These are phyloP conservation scores for Mucor indicus DNA, from an alignment of 371 early-diverging fungal species.

Conservation along the genomic window DNA sequence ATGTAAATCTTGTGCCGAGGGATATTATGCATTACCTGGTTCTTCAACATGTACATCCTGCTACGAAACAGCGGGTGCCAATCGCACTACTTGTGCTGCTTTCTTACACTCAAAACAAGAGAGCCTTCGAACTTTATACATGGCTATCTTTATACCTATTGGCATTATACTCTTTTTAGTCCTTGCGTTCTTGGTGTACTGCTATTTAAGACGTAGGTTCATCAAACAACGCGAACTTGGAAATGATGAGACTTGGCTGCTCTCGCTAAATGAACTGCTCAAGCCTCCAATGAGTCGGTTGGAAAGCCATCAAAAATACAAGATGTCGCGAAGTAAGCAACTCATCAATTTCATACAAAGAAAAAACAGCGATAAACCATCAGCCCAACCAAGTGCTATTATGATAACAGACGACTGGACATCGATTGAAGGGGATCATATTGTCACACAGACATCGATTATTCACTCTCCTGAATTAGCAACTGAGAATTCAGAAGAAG, in stretches of 20 bases:
- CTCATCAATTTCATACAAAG: too few species aligned
- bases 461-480: too few species aligned
- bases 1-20: constrained; percentile 30
- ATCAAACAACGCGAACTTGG: constrained; percentile 14
- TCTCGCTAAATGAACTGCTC: constrained; percentile 31
- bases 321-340: too few species aligned
- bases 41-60: constrained; percentile 23
- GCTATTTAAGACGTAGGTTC: constrained; percentile 20
- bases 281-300: constrained; percentile 10
- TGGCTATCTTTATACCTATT: constrained; percentile 33
- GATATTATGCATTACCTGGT: constrained; percentile 15
- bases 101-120: constrained; percentile 5
- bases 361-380: too few species aligned
- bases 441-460: too few species aligned
- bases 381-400: too few species aligned
- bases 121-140: constrained; percentile 9
- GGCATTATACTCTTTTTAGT: constrained; percentile 6
- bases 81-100: constrained; percentile 10
- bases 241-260: constrained; percentile 45
- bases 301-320: neutral
- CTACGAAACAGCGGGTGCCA: constrained; percentile 5
- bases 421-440: too few species aligned
- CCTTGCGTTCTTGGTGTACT: neutral
- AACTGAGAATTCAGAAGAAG: too few species aligned
- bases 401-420: too few species aligned